Base-by-base conservation (phyloP, 306 rosid species). In the apple (Malus domestica) region DNA sequence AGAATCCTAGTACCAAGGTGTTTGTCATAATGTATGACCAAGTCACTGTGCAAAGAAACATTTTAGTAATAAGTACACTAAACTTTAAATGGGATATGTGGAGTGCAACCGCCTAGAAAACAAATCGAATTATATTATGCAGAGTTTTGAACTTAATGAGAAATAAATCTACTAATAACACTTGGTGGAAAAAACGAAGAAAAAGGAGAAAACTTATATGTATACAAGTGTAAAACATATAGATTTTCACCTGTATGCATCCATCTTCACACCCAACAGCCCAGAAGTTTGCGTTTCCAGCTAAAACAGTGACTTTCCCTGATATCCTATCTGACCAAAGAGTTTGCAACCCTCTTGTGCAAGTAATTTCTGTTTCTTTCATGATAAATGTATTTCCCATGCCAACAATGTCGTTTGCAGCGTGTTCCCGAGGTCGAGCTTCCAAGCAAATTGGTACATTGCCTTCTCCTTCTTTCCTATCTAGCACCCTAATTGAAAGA, bases 231-330 rank as follows among this genome's bases (percentile, higher is more conserved):
- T 61, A 11, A 62, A 74, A 63, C 27, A 55, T 46, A 49, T 80
- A 1, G 10, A 27, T 10, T 73, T 62, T 73, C 83, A 92, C 99
- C 97, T 90, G 99, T 45, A 95, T 70, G 89, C 93, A 89, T 80
- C 99, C 99, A 89, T 95, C 99, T 72, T 92, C 97, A 88, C 97
- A 92, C 68, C 99, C 99, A 74, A 92, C 96, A 29, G 96, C 96
- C 99, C 97, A 95, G 77, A 95, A 92, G 80, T 95, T 95, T 54
- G 88, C 83, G 79, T 95, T 92, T 78, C 99, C 99, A 71, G 97
- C 97, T 80, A 95, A 86, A 79, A 95, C 99, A 54, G 93, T 90
- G 89, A 95, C 97, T 80, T 92, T 92, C 75, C 92, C 99, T 3
- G 92, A 85, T 70, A 95, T 89, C 84, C 97, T 88, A 85, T 95